Evolutionary conservation across 1,284 basidiomycete genomes (phyloP).

Genomic region (Puccinia novopanici): DNA sequence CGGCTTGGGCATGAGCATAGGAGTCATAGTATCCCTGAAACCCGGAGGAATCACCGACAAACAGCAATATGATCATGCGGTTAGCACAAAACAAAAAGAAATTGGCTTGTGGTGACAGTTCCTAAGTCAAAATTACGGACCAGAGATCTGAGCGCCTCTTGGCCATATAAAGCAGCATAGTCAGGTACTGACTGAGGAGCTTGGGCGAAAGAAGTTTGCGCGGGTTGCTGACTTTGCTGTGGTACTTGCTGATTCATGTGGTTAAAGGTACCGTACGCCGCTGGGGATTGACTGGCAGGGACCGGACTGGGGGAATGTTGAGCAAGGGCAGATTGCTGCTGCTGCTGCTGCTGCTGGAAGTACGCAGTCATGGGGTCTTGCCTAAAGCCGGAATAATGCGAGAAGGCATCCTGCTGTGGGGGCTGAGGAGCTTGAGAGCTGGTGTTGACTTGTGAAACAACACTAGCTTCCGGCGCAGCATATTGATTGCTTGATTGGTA

Average conservation of each 20-base stretch:
- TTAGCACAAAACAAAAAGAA: conserved; percentile 12
- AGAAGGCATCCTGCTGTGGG: conserved; percentile 43
- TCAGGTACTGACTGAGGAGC: conserved; percentile 43
- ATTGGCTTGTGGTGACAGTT: not conserved
- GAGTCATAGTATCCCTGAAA: conserved; percentile 47
- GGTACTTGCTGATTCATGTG: conserved; percentile 48
- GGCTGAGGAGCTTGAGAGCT: conserved; percentile 36
- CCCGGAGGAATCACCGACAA: not conserved
- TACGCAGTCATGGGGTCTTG: conserved; percentile 46
- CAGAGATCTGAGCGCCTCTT: conserved; percentile 45
- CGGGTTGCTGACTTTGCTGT: conserved; percentile 46
- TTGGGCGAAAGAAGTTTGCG: conserved; percentile 36
- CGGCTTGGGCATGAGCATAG: conserved; percentile 48
- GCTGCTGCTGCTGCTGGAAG: conserved; percentile 49
- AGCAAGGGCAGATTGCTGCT: conserved; percentile 40
- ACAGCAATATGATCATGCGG: not conserved
- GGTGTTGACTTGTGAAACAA: conserved; percentile 17
- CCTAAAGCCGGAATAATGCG: conserved; percentile 44
- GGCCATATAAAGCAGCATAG: conserved; percentile 48
- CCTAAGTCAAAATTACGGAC: not conserved
- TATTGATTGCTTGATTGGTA: conserved; percentile 41
- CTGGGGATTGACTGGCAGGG: conserved; percentile 36
- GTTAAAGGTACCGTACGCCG: conserved; percentile 38
- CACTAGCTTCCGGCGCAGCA: conserved; percentile 27
- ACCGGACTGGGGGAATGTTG: conserved; percentile 45